Percentiles rank a stretch among this genome's conserved stretches.
Evolutionary conservation across 2,329 filamentous ascomycete genomes (phyloP).

Genomic region (Colletotrichum melonis): DNA sequence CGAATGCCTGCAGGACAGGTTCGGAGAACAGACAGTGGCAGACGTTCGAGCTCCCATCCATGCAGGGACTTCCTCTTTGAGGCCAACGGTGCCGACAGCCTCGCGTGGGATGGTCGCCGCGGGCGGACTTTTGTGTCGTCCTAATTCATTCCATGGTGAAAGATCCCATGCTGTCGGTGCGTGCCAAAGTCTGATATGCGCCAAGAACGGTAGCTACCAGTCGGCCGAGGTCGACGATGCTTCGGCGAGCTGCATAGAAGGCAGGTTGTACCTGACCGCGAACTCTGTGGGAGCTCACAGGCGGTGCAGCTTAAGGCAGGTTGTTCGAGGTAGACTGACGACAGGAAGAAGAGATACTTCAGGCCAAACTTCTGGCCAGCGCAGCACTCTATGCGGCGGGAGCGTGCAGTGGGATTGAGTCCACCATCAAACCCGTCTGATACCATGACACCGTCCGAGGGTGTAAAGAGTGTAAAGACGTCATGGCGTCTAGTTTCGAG

Average conservation of each 20-base stretch:
- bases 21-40: conserved; percentile 28
- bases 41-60: conserved; percentile 22
- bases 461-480: conserved; percentile 5
- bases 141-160: conserved; percentile 14
- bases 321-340: background rate
- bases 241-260: conserved; percentile 12
- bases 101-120: conserved; percentile 11
- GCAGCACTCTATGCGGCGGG: conserved; percentile 22
- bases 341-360: background rate
- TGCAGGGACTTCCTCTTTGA: conserved; percentile 33
- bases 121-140: conserved; percentile 32
- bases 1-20: conserved; percentile 13
- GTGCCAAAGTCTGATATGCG: background rate
- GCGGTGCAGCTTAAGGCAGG: background rate
- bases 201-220: conserved; percentile 2
- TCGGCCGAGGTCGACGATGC: background rate
- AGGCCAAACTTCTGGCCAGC: conserved; percentile 20
- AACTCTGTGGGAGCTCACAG: conserved; percentile 7
- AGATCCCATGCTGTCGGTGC: conserved; percentile 26
- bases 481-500: conserved; percentile 32
- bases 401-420: conserved; percentile 20
- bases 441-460: conserved; percentile 28
- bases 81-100: conserved; percentile 6
- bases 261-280: conserved; percentile 5
- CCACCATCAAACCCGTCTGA: conserved; percentile 33